These are phyloP conservation scores for Venustampulla echinocandica DNA, from an alignment of 495 filamentous ascomycete genomes.

Conservation along the genomic window DNA sequence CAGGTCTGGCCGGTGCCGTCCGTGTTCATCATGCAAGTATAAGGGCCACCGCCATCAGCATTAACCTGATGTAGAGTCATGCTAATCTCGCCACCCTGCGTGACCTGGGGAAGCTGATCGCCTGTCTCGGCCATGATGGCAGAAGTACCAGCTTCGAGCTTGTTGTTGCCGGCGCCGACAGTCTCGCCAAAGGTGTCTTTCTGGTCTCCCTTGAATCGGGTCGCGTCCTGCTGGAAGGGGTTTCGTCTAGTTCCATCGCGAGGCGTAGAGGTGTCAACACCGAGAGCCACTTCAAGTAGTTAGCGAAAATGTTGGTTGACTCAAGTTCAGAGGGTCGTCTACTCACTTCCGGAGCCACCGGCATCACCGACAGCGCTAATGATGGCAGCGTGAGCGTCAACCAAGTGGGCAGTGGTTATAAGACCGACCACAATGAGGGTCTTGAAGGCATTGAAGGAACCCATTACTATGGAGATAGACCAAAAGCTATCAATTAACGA, in stretches of 20 bases:
- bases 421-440: no score
- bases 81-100: slow-evolving; percentile 28
- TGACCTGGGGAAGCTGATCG: slow-evolving; percentile 34
- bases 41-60: slow-evolving; percentile 46
- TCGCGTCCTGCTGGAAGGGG: slow-evolving; percentile 16
- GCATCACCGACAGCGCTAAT: slow-evolving; percentile 13
- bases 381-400: slow-evolving; percentile 16
- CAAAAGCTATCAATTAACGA: no score
- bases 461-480: no score
- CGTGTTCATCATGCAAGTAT: slow-evolving; percentile 37
- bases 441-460: no score
- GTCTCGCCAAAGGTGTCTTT: slow-evolving; percentile 12
- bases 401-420: slow-evolving; percentile 2
- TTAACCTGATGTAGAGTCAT: slow-evolving; percentile 47
- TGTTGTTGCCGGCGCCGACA: slow-evolving; percentile 13
- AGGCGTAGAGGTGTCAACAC: slow-evolving; percentile 8
- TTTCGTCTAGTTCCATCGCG: slow-evolving; percentile 12
- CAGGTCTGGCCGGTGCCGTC: slow-evolving; percentile 30
- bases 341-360: slow-evolving; percentile 4
- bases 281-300: not conserved
- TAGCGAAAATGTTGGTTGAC: slow-evolving; percentile 1
- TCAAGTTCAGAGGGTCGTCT: slow-evolving; percentile 8
- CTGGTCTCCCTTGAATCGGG: slow-evolving; percentile 13
- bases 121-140: slow-evolving; percentile 26
- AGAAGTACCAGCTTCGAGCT: slow-evolving; percentile 5